These are phyloP conservation scores for Pichia eremophila DNA, from an alignment of 805 yeast species.

Conservation along the genomic window DNA sequence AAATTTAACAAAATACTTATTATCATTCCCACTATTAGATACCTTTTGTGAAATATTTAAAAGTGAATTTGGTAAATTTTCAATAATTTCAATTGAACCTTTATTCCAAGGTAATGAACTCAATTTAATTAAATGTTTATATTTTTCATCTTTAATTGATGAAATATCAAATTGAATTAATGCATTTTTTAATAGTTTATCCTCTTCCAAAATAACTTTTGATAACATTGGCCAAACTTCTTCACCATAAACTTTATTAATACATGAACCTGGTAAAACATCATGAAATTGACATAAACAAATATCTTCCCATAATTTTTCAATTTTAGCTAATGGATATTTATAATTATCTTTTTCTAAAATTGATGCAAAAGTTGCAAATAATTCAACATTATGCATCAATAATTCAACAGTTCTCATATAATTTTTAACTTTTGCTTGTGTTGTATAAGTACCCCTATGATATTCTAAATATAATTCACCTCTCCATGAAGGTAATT, in stretches of 20 bases:
- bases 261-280: constrained; percentile 95
- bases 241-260: constrained; percentile 84
- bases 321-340: constrained; percentile 65
- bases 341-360: constrained; percentile 35
- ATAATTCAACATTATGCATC: constrained; percentile 76
- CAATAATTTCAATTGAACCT: constrained; percentile 31
- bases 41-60: constrained; percentile 9
- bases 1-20: constrained; percentile 13
- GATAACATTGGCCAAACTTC: constrained; percentile 76
- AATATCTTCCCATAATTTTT: constrained; percentile 77
- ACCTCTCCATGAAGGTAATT: constrained; percentile 83
- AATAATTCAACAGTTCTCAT: constrained; percentile 70
- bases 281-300: constrained; percentile 93
- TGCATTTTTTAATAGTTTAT: constrained; percentile 43
- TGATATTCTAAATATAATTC: constrained; percentile 92
- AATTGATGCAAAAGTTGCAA: constrained; percentile 70
- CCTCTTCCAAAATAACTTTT: constrained; percentile 43
- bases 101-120: constrained; percentile 64
- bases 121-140: constrained; percentile 23
- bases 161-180: constrained; percentile 9
- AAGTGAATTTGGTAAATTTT: constrained; percentile 7
- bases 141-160: constrained; percentile 6
- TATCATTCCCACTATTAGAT: not conserved
- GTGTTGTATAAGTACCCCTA: constrained; percentile 95
- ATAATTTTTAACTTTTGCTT: constrained; percentile 72